Conservation (phyloP, 2,329 filamentous ascomycete species). For the Biscogniauxia sp. region DNA sequence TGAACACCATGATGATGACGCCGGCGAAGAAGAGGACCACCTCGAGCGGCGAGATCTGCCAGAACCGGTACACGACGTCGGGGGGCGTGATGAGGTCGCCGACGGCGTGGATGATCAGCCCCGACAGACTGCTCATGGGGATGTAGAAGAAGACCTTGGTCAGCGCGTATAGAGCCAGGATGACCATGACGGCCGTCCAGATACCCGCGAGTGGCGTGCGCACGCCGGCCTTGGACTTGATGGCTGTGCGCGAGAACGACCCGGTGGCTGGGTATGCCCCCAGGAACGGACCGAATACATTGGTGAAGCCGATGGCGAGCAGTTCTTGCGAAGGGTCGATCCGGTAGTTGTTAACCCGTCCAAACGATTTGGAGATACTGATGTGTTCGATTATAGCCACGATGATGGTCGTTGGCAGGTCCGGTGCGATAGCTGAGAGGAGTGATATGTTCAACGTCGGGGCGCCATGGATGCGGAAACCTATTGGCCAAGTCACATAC, state of each 20-base stretch:
- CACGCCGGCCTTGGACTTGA: constrained; percentile 92
- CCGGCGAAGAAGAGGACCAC: constrained; percentile 82
- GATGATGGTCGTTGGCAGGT: constrained; percentile 74
- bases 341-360: constrained; percentile 74
- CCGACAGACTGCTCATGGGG: constrained; percentile 70
- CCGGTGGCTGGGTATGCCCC: constrained; percentile 84
- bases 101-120: constrained; percentile 88
- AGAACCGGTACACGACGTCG: constrained; percentile 83
- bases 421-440: constrained; percentile 59
- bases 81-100: constrained; percentile 82
- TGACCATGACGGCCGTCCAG: constrained; percentile 77
- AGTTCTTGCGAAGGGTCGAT: constrained; percentile 78
- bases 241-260: constrained; percentile 86
- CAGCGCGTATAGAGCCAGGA: constrained; percentile 81
- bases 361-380: constrained; percentile 80
- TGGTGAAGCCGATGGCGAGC: constrained; percentile 73
- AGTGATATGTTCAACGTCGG: constrained; percentile 60
- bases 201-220: constrained; percentile 83
- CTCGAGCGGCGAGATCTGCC: constrained; percentile 79
- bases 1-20: constrained; percentile 79
- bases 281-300: constrained; percentile 74
- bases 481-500: constrained; percentile 29
- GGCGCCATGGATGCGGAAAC: constrained; percentile 68
- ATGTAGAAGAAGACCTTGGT: constrained; percentile 88
- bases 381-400: constrained; percentile 81